Percentiles rank a stretch among this genome's conserved stretches.
phyloP scores from a whole-genome alignment of 805 yeast genomes.

The Phaffomyces thermotolerans region DNA sequence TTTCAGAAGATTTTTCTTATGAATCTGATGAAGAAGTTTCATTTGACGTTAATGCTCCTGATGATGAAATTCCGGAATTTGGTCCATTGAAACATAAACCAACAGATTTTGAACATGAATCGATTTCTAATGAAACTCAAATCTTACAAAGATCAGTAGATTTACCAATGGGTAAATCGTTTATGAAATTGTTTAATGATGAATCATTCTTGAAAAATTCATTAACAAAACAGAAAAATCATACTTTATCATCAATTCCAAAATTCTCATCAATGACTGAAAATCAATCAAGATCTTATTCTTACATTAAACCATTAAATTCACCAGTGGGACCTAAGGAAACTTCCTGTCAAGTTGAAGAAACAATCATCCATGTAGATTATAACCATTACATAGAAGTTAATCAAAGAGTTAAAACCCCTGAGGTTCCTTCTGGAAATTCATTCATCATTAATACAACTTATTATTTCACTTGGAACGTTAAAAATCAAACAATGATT shows the following conservation, averaged over 20 bases:
- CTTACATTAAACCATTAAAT: constrained; percentile 56
- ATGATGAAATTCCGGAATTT: constrained; percentile 6
- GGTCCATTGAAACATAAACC: constrained; percentile 36
- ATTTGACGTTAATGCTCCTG: constrained; percentile 10
- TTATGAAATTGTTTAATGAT: constrained; percentile 53
- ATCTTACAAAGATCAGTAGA: constrained; percentile 45
- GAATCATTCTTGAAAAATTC: constrained; percentile 40
- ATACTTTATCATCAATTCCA: constrained; percentile 46
- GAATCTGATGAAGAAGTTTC: constrained; percentile 7
- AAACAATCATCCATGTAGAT: constrained; percentile 47
- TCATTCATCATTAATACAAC: constrained; percentile 57
- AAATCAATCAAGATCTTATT: constrained; percentile 38
- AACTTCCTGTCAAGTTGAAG: constrained; percentile 58
- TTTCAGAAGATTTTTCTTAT: constrained; percentile 20
- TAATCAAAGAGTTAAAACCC: constrained; percentile 56
- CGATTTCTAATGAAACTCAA: constrained; percentile 44
- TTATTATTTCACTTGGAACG: constrained; percentile 56
- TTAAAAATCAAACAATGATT: constrained; percentile 44
- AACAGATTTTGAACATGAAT: constrained; percentile 36
- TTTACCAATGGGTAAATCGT: constrained; percentile 64
- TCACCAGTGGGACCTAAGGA: constrained; percentile 74
- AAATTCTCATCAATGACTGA: constrained; percentile 26
- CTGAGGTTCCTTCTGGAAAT: constrained; percentile 79
- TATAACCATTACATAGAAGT: constrained; percentile 40
- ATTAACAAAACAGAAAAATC: constrained; percentile 56